Evolutionary conservation across 305 asterid genomes (phyloP).

Genomic region (Withania somnifera): DNA sequence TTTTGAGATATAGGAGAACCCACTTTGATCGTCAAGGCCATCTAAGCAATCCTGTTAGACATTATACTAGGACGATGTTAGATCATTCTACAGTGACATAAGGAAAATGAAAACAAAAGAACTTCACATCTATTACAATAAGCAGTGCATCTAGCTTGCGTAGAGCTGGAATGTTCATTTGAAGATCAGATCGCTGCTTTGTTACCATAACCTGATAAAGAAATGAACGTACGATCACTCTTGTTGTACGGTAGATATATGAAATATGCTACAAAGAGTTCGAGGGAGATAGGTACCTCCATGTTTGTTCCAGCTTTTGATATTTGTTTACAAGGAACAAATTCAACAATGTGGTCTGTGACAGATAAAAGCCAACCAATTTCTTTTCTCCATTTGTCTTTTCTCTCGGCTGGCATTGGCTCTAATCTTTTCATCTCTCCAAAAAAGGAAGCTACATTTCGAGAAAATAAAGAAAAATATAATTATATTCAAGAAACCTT

Average conservation of each 20-base stretch:
- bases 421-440: constrained; percentile 71
- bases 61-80: neutral
- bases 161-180: constrained; percentile 77
- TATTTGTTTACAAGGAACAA: constrained; percentile 58
- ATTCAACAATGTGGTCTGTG: constrained; percentile 77
- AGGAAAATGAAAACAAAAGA: neutral
- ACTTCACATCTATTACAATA: constrained; percentile 32
- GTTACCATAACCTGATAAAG: constrained; percentile 58
- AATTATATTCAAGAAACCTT: neutral
- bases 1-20: constrained; percentile 43
- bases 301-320: constrained; percentile 55
- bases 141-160: constrained; percentile 78
- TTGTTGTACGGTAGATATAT: neutral
- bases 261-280: neutral
- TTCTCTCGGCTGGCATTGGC: constrained; percentile 63
- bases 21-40: constrained; percentile 58
- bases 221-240: neutral
- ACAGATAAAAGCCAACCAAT: constrained; percentile 85
- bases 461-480: neutral
- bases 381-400: constrained; percentile 65
- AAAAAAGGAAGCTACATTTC: constrained; percentile 58
- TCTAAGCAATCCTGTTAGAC: constrained; percentile 68
- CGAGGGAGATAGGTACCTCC: constrained; percentile 39
- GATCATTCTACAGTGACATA: neutral
- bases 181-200: constrained; percentile 66